Base-by-base conservation (phyloP, 176 grass and related monocot genomes). In the Elaeis guineensis region DNA sequence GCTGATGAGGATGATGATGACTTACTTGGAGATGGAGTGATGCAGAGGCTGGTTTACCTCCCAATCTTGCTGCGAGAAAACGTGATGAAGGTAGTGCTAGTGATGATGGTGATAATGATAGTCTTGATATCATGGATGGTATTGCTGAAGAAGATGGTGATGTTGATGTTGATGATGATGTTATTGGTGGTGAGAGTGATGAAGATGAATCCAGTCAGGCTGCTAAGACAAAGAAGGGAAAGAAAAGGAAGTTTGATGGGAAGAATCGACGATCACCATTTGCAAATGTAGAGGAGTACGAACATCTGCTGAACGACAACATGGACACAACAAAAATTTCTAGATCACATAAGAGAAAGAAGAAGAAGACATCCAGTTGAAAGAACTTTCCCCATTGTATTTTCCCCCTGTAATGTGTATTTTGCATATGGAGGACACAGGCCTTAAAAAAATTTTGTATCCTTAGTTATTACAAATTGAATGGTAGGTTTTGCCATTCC, bases 1-100 rank as follows among this genome's bases (percentile, higher is more conserved):
- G 81, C 83, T 18, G 82, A 71, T 58, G 87, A 90, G 67, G 92
- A 97, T 64, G 92, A 97, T 48, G 76, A 77, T 21, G 84, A 88
- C 72, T 76, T 97, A 32, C 84, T 97, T 77, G 77, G 63, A 83
- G 69, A 87, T 72, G 92, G 48, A 82, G 65, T 61, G 92, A 90
- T 80, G 72, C 35, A 69, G 92, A 85, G 15, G 52, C 83, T 54
- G 64, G 28, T 72, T 57, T 15, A 77, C 54, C 72, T 51, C 16
- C 72, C 48, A 25, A 61, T 76, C 67, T 49, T 58, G 57, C 81
- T 51, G 65, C 65, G 16, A 44, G 57, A 28, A 4, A 9, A 3
- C 60, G 57, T 18, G 66, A 69, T 35, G 71, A 57, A 26, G 35
- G 49, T 73, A 52, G 16, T 52, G 35, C 66, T 25, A 26, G 54